Base-by-base conservation (phyloP, 106 monocot genomes). In the Triglochin maritima region DNA sequence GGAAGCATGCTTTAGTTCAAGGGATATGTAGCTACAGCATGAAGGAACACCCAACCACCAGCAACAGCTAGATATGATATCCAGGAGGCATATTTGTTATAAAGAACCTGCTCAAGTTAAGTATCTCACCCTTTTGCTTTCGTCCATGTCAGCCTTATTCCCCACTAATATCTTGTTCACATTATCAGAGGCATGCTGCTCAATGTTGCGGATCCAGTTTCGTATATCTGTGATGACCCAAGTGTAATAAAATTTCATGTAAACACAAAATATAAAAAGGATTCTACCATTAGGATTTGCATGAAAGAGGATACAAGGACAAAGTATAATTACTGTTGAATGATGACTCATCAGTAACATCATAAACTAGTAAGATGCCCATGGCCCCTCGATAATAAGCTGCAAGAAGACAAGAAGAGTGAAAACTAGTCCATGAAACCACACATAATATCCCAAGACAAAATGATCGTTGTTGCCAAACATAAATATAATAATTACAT, bases 61-160 rank as follows among this genome's bases (percentile, higher is more conserved):
- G 29, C 29, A 29, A 29, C 29, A 29, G 29, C 29, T 29, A 29
- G 29, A 29, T 29, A 29, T 29, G 29, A 29, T 29, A 29, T 29
- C 29, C 29, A 29, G 29, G 29, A 29, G 29, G 29, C 0, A 29
- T 29, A 29, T 29, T 29, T 29, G 29, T 29, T 29, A 56, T 41
- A 66, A 52, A 57, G 16, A 13, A 57, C 45, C 8, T 45, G 15
- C 6, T 6, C 61, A 11, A 6, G 13, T 14, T 12, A 45, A 16
- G 53, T 10, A 62, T 3, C 51, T 48, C 79, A 94, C 94, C 84
- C 94, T 82, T 80, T 89, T 89, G 86, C 94, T 94, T 80, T 94
- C 94, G 62, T 94, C 94, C 94, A 94, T 94, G 64, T 94, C 94
- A 64, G 94, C 94, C 73, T 94, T 94, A 76, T 94, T 94, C 11